Evolutionary conservation across 2,329 filamentous ascomycete species (phyloP), one percentile per base, ranked within the genome.

Genomic region (Truncatella angustata): DNA sequence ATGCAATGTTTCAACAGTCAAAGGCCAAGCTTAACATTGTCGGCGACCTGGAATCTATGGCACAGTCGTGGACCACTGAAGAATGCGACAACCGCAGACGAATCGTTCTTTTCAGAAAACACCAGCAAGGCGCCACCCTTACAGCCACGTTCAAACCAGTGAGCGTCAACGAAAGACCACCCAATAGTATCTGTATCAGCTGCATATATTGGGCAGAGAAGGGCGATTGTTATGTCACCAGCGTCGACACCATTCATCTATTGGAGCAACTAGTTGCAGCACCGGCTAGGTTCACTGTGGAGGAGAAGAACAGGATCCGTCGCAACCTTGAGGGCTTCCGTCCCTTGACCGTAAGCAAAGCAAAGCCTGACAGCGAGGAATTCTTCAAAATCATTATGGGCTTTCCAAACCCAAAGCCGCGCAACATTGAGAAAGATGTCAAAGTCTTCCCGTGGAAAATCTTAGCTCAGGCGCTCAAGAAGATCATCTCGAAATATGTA

Each of bases 351-450:
- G 91, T 99, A 16, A 96, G 91, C 60, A 99, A 99, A 72, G 85
- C 86, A 53, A 96, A 96, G 72, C 66, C 85, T 1, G 93, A 97
- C 54, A 96, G 90, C 67, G 93, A 97, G 69, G 91, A 95, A 51
- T 97, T 97, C 71, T 97, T 97, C 84, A 97, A 97, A 75, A 81
- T 97, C 63, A 97, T 99, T 73, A 99, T 99, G 94, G 90, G 85
- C 1, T 97, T 97, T 66, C 91, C 91, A 11, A 90, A 88, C 55
- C 94, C 94, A 2, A 97, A 97, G 72, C 94, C 94, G 16, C 82
- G 94, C 56, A 97, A 97, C 66, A 99, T 99, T 58, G 94, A 97
- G 76, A 99, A 99, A 75, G 93, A 97, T 65, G 92, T 99, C 66
- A 99, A 99, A 74, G 94, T 97, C 11, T 99, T 97, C 66, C 88